Evolutionary conservation across 345 rosid species (phyloP).

Genomic region (Lepidium sativum): DNA sequence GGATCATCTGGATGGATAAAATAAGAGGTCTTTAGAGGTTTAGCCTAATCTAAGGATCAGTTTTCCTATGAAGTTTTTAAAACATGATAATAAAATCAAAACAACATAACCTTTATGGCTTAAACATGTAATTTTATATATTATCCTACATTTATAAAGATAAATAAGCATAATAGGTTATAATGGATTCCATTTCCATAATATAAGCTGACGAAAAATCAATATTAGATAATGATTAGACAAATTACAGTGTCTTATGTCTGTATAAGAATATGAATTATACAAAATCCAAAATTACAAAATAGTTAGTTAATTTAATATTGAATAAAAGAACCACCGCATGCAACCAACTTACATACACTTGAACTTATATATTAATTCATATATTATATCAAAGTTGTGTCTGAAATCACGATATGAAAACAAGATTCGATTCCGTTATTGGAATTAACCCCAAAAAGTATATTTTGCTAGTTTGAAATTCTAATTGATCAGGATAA

Average conservation of each 20-base stretch:
- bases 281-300: not conserved
- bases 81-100: not conserved
- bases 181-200: slow-evolving; percentile 19
- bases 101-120: not conserved
- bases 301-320: slow-evolving; percentile 13
- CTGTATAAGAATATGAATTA: slow-evolving; percentile 1
- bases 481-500: not conserved
- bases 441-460: not conserved
- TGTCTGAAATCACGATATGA: slow-evolving; percentile 18
- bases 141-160: not conserved
- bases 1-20: no score
- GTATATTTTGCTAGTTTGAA: not conserved
- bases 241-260: not conserved
- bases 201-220: slow-evolving; percentile 19
- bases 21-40: no score
- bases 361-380: not conserved
- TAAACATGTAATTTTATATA: slow-evolving; percentile 17
- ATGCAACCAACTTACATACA: slow-evolving; percentile 18
- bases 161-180: not conserved
- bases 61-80: not conserved
- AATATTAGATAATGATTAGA: slow-evolving; percentile 18
- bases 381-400: not conserved
- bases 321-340: not conserved
- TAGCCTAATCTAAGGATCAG: not conserved
- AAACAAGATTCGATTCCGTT: slow-evolving; percentile 22